phyloP scores from a whole-genome alignment of 495 filamentous ascomycete species.

The Zalerion maritima region DNA sequence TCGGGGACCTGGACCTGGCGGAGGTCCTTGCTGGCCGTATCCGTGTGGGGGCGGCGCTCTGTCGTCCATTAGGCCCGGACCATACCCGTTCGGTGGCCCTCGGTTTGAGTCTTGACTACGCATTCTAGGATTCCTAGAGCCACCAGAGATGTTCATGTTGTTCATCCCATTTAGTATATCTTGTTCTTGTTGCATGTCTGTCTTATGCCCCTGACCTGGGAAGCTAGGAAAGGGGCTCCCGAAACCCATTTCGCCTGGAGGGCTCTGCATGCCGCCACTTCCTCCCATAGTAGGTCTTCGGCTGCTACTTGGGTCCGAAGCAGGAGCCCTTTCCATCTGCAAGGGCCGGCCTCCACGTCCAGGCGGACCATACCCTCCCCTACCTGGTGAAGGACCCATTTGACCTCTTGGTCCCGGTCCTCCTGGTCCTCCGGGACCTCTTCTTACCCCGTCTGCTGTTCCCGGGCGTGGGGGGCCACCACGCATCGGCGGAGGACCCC shows the following conservation, averaged over 20 bases:
- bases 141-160: slow-evolving; percentile 40
- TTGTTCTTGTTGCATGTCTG: slow-evolving; percentile 27
- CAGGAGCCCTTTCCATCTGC: slow-evolving; percentile 14
- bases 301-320: slow-evolving; percentile 23
- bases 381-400: slow-evolving; percentile 16
- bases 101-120: slow-evolving; percentile 21
- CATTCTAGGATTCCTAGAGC: too few species aligned
- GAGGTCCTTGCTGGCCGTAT: slow-evolving; percentile 20
- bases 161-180: slow-evolving; percentile 41
- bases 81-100: slow-evolving; percentile 15
- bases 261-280: slow-evolving; percentile 12
- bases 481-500: slow-evolving; percentile 25
- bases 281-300: slow-evolving; percentile 9
- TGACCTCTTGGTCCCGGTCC: slow-evolving; percentile 18
- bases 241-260: slow-evolving; percentile 37
- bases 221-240: slow-evolving; percentile 58
- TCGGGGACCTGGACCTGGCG: slow-evolving; percentile 23
- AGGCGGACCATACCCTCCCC: slow-evolving; percentile 15
- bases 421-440: slow-evolving; percentile 24
- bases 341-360: slow-evolving; percentile 5
- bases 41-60: slow-evolving; percentile 20
- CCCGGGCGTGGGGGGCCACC: slow-evolving; percentile 9
- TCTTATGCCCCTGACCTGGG: slow-evolving; percentile 34
- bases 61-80: slow-evolving; percentile 16
- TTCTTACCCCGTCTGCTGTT: slow-evolving; percentile 18